Evolutionary conservation across 169 alveolate species (phyloP).

Genomic region (Eimeria acervulina): DNA sequence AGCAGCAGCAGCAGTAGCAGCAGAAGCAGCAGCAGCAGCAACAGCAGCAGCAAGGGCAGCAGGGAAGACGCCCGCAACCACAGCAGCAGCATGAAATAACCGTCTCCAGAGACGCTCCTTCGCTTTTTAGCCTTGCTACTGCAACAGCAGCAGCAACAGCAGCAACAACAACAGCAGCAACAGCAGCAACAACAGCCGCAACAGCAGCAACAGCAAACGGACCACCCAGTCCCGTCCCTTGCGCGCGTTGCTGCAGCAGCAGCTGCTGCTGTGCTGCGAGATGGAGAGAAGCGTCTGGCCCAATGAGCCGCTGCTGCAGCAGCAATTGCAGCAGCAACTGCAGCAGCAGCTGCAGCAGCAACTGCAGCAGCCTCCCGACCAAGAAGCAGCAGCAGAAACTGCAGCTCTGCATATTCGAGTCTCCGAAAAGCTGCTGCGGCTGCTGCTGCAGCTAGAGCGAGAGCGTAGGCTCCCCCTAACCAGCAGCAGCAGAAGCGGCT

Average conservation of each 20-base stretch:
- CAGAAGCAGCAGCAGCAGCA: conserved; percentile 16
- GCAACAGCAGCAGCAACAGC: conserved; percentile 19
- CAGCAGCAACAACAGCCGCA: conserved; percentile 34
- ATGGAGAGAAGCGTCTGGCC: conserved; percentile 44
- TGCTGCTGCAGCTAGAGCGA: conserved; percentile 48
- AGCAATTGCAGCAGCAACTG: conserved; percentile 49
- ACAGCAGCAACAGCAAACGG: conserved; percentile 1
- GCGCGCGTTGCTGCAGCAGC: background rate
- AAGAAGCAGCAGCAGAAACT: conserved; percentile 34
- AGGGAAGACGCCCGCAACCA: too few species aligned
- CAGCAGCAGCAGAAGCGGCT: background rate
- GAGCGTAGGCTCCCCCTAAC: background rate
- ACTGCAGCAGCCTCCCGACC: background rate
- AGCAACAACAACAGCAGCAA: conserved; percentile 23
- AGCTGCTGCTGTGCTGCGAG: conserved; percentile 20
- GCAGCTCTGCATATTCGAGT: conserved; percentile 11
- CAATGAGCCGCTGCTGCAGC: conserved; percentile 16
- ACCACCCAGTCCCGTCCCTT: background rate
- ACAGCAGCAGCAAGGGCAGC: conserved; percentile 9
- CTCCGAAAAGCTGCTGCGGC: conserved; percentile 14
- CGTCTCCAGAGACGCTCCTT: background rate
- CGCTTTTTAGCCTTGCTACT: background rate
- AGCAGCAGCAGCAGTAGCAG: background rate
- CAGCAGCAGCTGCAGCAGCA: conserved; percentile 11
- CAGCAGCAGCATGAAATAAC: conserved; percentile 30